Conservation (phyloP, 129 eudicot genomes). For the Mikania micrantha region DNA sequence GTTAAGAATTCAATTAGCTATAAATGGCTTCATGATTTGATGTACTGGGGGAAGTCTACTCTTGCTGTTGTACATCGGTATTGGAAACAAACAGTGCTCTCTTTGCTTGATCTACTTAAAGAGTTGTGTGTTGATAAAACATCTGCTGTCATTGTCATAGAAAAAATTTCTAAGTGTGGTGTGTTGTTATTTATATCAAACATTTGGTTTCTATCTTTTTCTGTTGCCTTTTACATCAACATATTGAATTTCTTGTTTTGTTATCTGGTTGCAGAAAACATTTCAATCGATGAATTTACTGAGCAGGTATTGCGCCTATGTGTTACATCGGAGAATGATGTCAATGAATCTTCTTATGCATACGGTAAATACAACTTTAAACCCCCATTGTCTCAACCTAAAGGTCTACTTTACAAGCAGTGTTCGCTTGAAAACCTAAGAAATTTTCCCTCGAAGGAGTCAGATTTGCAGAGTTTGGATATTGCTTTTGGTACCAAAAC, state of each 20-base stretch:
- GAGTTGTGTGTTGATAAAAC: conserved; percentile 37
- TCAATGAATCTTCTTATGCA: conserved; percentile 6
- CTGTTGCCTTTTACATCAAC: neutral
- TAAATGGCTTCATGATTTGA: conserved; percentile 74
- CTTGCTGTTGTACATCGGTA: conserved; percentile 69
- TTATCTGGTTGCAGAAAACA: conserved; percentile 45
- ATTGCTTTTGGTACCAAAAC: conserved; percentile 21
- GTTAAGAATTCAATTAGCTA: conserved; percentile 27
- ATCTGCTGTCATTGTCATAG: conserved; percentile 41
- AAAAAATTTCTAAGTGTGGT: conserved; percentile 61
- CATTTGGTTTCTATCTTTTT: neutral
- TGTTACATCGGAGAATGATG: conserved; percentile 45
- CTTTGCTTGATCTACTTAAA: conserved; percentile 60
- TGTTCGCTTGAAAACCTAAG: conserved; percentile 18
- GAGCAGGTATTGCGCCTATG: conserved; percentile 60
- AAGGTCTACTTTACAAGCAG: conserved; percentile 14
- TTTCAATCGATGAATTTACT: conserved; percentile 47
- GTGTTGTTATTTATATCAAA: conserved; percentile 16
- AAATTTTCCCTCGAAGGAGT: conserved; percentile 24
- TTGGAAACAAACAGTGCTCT: conserved; percentile 71
- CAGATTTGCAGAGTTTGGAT: conserved; percentile 24
- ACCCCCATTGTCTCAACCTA: conserved; percentile 19
- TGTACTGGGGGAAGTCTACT: conserved; percentile 87
- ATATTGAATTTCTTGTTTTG: conserved; percentile 9
- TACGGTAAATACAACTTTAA: conserved; percentile 22